A percentile compares a stretch with the other conserved stretches of the same genome.
Evolutionary conservation across 768 basidiomycete genomes (phyloP).

Genomic region (Leccinum variicolor): DNA sequence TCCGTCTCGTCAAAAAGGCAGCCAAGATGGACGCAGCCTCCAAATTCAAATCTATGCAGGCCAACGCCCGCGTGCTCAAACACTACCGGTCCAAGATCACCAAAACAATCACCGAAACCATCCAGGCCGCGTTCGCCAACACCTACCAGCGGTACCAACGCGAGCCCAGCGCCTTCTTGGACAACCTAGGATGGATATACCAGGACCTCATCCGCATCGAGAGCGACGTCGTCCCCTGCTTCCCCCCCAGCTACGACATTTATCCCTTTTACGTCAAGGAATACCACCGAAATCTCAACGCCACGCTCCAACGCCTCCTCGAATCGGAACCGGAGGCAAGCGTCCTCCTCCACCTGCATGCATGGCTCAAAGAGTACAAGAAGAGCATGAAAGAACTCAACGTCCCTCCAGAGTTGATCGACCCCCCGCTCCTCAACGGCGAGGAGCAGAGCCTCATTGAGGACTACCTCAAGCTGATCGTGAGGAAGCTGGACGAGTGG

Average conservation of each 20-base stretch:
- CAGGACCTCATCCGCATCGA: slow-evolving; percentile 94
- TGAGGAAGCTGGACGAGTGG: slow-evolving; percentile 97
- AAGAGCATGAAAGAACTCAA: slow-evolving; percentile 92
- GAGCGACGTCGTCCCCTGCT: slow-evolving; percentile 83
- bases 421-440: slow-evolving; percentile 91
- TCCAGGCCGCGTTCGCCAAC: slow-evolving; percentile 65
- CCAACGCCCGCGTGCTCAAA: slow-evolving; percentile 89
- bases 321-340: slow-evolving; percentile 83
- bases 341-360: slow-evolving; percentile 78
- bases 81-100: slow-evolving; percentile 90
- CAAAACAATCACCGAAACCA: slow-evolving; percentile 75
- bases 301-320: slow-evolving; percentile 65
- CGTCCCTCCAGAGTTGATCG: slow-evolving; percentile 73
- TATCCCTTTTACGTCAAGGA: slow-evolving; percentile 78
- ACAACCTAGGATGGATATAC: slow-evolving; percentile 84
- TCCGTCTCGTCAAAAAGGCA: slow-evolving; percentile 91
- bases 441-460: slow-evolving; percentile 93
- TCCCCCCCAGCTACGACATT: slow-evolving; percentile 91
- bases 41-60: slow-evolving; percentile 91
- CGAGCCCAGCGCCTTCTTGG: slow-evolving; percentile 71
- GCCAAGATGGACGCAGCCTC: slow-evolving; percentile 90
- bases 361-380: slow-evolving; percentile 96
- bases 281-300: slow-evolving; percentile 85
- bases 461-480: slow-evolving; percentile 90
- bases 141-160: slow-evolving; percentile 60